Base-by-base conservation (phyloP, 192 early-diverging fungal species). In the Helicostylum pulchrum region DNA sequence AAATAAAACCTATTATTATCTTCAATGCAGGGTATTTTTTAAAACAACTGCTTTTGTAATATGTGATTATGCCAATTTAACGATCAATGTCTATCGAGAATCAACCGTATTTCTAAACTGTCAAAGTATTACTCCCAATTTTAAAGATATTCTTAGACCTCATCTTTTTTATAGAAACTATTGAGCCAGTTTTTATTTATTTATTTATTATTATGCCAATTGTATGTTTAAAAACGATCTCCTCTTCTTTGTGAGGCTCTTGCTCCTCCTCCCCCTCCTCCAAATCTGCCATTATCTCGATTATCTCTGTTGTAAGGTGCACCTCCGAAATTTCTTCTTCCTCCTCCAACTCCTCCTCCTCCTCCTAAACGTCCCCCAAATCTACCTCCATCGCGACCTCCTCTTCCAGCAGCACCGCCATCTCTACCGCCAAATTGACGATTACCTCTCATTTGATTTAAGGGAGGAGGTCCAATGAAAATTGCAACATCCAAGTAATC, bases 401-500 rank as follows among this genome's bases (percentile, higher is more conserved):
- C 26, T 34, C 57, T 42, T 21, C 4, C 12, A 23, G 6, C 56
- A 45, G 15, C 36, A 46, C 36, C 12, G 26, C 55, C 55, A 26
- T 30, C 55, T 5, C 42, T 34, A 7, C 26, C 20, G 23, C 45
- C 26, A 26, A 26, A 26, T 53, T 12, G 53, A 31, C 17, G 53
- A 12, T 26, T 26, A 2, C 23, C 23, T 26, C 31, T n/a, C 15
- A 7, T 5, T 32, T 32, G 12, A 19, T 21, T 6, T 50, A 52
- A 9, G 42, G 61, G 49, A 26, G 68, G 66, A 10, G 66, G 75
- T 0, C 73, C 73, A 43, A 65, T 54, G 50, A 52, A 65, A 47
- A 86, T 74, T 20, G 80, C 77, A 0, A 87, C 80, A 53, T 85
- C 75, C 3, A 87, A 32, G 54, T 70, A 83, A 68, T 87, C 86